Base-by-base conservation (phyloP, 228 moss, liverwort and hornwort genomes). In the Sphagnum magellanicum region DNA sequence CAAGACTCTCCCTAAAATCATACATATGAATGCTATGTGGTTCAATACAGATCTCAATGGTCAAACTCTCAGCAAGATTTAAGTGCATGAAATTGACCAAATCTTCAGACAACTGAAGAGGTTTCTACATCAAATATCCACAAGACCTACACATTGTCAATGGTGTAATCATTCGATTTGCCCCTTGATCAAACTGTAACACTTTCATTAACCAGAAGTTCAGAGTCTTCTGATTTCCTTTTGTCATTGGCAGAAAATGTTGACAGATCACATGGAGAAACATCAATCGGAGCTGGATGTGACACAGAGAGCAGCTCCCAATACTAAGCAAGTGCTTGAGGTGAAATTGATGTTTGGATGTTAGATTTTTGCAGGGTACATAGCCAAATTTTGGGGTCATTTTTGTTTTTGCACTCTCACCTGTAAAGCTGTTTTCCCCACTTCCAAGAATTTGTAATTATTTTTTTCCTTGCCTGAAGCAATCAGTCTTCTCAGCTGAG, bases 291-390 rank as follows among this genome's bases (percentile, higher is more conserved):
- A 69, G 15, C 59, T 69, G 46, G 69, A 69, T 15, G 48, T 50
- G 14, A 69, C 49, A 59, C 57, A 60, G 47, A 69, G 59, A 49
- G 55, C 67, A 67, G n/a, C 68, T 10, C 6, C 68, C 14, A 57
- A 68, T 59, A 49, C 68, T 32, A 48, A 53, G 68, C 55, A 68
- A 6, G 68, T 47, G 14, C 58, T 55, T 13, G 48, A 68, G 12
- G 68, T 68, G 53, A 68, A 55, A 12, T 55, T 55, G 55, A 55
- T 8, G 55, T 55, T 8, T 55, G 8, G 55, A 55, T 8, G 55
- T 55, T 12, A 55, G 12, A 12, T 55, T 8, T 8, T 55, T 12
- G 12, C 55, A 8, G 8, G 55, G 55, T 4, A 32, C 32, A 32
- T 4, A 55, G 55, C 55, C 55, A 55, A 55, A 12, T 55, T 8